Percentiles rank a stretch among this genome's conserved stretches.
Evolutionary conservation across 2,329 filamentous ascomycete genomes (phyloP).

Genomic region (Trichoderma oligosporum): DNA sequence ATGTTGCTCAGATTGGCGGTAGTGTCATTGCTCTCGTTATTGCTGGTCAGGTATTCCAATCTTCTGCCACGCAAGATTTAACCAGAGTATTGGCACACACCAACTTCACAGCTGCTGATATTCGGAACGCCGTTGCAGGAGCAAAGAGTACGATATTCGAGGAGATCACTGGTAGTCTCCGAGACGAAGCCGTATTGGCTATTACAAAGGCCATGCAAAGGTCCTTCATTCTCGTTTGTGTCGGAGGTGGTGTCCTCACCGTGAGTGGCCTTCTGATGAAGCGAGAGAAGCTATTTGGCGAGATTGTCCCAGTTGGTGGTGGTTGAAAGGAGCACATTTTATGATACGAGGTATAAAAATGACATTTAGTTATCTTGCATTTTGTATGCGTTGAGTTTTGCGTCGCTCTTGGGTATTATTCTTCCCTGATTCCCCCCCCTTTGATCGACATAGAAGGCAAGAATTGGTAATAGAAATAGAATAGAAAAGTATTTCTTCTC

Average conservation of each 20-base stretch:
- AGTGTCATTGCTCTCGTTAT: slow-evolving; percentile 26
- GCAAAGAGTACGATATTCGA: slow-evolving; percentile 18
- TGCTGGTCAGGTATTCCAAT: slow-evolving; percentile 34
- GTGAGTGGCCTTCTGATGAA: slow-evolving; percentile 13
- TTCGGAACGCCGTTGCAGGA: slow-evolving; percentile 18
- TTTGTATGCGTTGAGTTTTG: no score
- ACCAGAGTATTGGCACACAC: neutral
- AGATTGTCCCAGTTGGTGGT: slow-evolving; percentile 1
- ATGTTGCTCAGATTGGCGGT: slow-evolving; percentile 27
- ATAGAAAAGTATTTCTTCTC: no score
- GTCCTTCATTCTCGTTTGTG: slow-evolving; percentile 10
- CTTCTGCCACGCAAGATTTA: slow-evolving; percentile 7
- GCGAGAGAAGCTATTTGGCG: slow-evolving; percentile 20
- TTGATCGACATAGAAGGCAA: no score
- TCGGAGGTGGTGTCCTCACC: slow-evolving; percentile 13
- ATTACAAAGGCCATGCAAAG: slow-evolving; percentile 19
- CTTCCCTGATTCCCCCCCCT: no score
- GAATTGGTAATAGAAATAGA: no score
- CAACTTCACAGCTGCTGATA: slow-evolving; percentile 10
- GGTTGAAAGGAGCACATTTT: neutral
- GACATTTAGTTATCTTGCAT: no score
- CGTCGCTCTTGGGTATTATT: no score
- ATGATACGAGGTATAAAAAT: no score
- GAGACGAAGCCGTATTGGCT: slow-evolving; percentile 8
- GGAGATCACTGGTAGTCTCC: slow-evolving; percentile 7